Evolutionary conservation across 108 stramenopile genomes (phyloP), one percentile per base, ranked within the genome.

Genomic region (Seminavis robusta): DNA sequence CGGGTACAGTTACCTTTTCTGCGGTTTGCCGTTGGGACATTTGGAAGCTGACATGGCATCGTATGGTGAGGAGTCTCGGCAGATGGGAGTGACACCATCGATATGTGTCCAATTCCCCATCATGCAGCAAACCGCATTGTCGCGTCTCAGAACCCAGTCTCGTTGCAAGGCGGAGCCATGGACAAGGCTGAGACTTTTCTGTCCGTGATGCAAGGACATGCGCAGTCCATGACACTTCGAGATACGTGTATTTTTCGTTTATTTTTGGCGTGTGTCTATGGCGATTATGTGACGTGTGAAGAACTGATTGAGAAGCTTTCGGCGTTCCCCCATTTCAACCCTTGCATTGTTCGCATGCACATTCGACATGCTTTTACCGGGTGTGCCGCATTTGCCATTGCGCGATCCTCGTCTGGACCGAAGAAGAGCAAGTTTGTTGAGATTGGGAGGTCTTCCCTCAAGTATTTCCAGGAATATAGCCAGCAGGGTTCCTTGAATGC

Each of bases 11-110:
- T 69, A 65, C 21, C 25, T 69, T 19, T 33, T 13, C 29, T 40
- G 61, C 8, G 74, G 74, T 13, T 45, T 76, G 11, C 67, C 74
- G 33, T 33, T 76, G 38, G 43, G 26, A 15, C 40, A 59, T 3
- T 52, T 74, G 43, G 33, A 42, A 37, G 2, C 46, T 7, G 73
- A 74, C 39, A 20, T 74, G 36, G 16, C 38, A 25, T 53, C 42
- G 10, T 67, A 47, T 47, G 28, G 17, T 6, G 52, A 40, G 33
- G 61, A 67, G 27, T 51, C 59, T 11, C 10, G 37, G 7, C 56
- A 52, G 26, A 67, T 66, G 41, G 20, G 41, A 4, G 25, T 52
- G 34, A 55, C 70, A 7, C 33, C 37, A 1, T 47, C 61, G 1
- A 33, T 66, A 8, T 1, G 15, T 11, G 64, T 32, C 11, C 2